Base-by-base conservation (phyloP, 1,284 basidiomycete species). In the Ganoderma lucidum region DNA sequence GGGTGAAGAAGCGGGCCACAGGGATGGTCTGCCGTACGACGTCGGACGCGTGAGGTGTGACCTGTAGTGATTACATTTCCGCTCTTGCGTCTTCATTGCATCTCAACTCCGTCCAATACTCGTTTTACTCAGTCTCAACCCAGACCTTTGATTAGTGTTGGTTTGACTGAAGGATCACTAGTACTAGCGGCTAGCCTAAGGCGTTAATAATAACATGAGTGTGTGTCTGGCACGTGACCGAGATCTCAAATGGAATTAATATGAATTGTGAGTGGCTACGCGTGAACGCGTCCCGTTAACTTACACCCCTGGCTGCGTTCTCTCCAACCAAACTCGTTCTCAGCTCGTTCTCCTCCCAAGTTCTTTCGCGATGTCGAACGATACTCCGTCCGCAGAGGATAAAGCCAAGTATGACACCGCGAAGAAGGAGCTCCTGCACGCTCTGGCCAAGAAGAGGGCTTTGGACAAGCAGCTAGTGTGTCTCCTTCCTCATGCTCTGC, bases 401-500 rank as follows among this genome's bases (percentile, higher is more conserved):
- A 90, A 88, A 77, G 81, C 86, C 42, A 86, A 85, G 28, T 94
- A 91, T 80, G 90, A 94, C 71, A 82, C 84, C 8, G 84, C 92
- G 59, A 91, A 87, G 78, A 91, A 90, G 75, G 92, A 94, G 72
- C 85, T 95, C 39, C 80, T 88, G 73, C 85, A 88, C 71, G 90
- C 92, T 48, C 79, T 95, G 14, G 83, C 88, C 30, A 93, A 89
- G 81, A 93, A 93, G 76, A 83, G 93, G 12, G 83, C 83, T 4
- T 82, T 90, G 19, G 93, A 95, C 81, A 91, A 90, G 75, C 88
- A 92, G 73, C 81, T 95, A 75, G 93, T 93, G 56, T 39, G 89
- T 82, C 63, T 39, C 61, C 42, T 64, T 68, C 15, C 60, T 32
- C 69, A 42, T 44, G 35, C 55, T 30, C 60, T 8, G 28, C 37